These are phyloP conservation scores for Trypanosoma vivax DNA, from an alignment of 208 protist genomes.

Conservation along the genomic window DNA sequence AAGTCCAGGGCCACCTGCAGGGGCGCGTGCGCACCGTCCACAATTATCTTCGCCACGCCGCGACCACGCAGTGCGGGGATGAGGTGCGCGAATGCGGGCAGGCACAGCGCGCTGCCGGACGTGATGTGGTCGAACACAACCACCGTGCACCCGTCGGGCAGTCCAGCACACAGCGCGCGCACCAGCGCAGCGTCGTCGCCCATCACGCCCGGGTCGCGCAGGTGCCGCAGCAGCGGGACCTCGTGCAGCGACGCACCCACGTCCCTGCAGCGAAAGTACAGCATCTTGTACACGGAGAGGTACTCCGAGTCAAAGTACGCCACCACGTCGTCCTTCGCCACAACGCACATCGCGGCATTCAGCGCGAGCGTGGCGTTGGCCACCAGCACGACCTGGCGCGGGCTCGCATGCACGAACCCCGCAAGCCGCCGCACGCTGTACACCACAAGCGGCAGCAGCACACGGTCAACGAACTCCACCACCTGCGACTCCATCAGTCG, in stretches of 20 bases:
- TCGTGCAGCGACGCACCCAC: conserved; percentile 63
- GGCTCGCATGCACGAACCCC: conserved; percentile 60
- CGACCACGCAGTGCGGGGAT: conserved; percentile 58
- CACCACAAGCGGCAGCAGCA: conserved; percentile 80
- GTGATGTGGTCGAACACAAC: conserved; percentile 86
- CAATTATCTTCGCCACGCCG: conserved; percentile 75
- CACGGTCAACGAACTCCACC: conserved; percentile 81
- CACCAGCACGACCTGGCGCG: conserved; percentile 78
- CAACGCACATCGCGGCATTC: conserved; percentile 80
- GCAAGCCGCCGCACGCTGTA: conserved; percentile 68
- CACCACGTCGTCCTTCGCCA: conserved; percentile 61
- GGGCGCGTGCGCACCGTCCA: conserved; percentile 87
- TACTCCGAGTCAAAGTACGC: conserved; percentile 81
- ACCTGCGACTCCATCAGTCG: conserved; percentile 71
- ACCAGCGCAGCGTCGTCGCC: conserved; percentile 56
- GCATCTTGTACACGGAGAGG: conserved; percentile 88
- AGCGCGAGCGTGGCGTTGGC: conserved; percentile 87
- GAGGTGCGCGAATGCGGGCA: conserved; percentile 78
- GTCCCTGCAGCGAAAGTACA: conserved; percentile 72
- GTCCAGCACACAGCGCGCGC: conserved; percentile 40
- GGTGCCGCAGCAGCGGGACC: conserved; percentile 43
- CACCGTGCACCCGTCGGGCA: conserved; percentile 67
- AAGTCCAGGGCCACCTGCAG: conserved; percentile 76
- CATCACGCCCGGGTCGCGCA: conserved; percentile 59
- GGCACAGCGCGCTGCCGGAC: conserved; percentile 72